Percentiles rank a stretch among this genome's conserved stretches.
phyloP scores from a whole-genome alignment of 495 filamentous ascomycete genomes.

The Aspergillus nidulans region DNA sequence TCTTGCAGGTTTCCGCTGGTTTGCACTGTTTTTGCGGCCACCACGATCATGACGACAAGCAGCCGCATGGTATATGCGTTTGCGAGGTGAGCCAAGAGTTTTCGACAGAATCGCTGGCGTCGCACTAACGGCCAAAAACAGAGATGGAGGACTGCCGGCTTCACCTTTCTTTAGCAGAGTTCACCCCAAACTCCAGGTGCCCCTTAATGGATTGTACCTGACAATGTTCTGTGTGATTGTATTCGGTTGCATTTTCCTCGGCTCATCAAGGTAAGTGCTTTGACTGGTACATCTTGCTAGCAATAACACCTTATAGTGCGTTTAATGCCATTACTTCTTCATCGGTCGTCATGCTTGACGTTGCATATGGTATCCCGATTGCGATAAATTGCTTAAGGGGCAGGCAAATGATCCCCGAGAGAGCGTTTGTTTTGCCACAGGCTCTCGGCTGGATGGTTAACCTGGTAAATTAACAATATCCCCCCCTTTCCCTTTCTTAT shows the following conservation, averaged over 20 bases:
- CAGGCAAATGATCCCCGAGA: conserved; percentile 57
- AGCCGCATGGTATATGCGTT: conserved; percentile 78
- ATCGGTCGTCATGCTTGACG: conserved; percentile 64
- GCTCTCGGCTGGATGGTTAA: conserved; percentile 51
- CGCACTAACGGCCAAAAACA: conserved; percentile 17
- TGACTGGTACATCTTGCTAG: neutral
- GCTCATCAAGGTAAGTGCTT: conserved; percentile 50
- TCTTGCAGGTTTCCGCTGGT: conserved; percentile 58
- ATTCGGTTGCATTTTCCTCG: conserved; percentile 73
- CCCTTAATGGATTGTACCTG: conserved; percentile 64
- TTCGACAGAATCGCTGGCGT: neutral
- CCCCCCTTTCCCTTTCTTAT: no score
- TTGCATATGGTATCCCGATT: conserved; percentile 71
- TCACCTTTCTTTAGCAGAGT: conserved; percentile 61
- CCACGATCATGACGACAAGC: conserved; percentile 70
- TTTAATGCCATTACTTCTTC: conserved; percentile 65
- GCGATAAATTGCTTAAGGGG: conserved; percentile 62
- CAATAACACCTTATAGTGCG: conserved; percentile 24
- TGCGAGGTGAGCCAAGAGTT: conserved; percentile 36
- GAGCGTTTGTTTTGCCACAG: conserved; percentile 57
- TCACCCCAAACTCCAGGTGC: conserved; percentile 59
- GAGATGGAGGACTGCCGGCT: conserved; percentile 67
- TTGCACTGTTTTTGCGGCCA: conserved; percentile 68
- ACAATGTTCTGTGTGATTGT: conserved; percentile 61
- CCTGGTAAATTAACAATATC: conserved; percentile 21